Percentiles rank a stretch among this genome's conserved stretches.
Evolutionary conservation across 2,329 filamentous ascomycete species (phyloP).

Genomic region (Capronia epimyces): DNA sequence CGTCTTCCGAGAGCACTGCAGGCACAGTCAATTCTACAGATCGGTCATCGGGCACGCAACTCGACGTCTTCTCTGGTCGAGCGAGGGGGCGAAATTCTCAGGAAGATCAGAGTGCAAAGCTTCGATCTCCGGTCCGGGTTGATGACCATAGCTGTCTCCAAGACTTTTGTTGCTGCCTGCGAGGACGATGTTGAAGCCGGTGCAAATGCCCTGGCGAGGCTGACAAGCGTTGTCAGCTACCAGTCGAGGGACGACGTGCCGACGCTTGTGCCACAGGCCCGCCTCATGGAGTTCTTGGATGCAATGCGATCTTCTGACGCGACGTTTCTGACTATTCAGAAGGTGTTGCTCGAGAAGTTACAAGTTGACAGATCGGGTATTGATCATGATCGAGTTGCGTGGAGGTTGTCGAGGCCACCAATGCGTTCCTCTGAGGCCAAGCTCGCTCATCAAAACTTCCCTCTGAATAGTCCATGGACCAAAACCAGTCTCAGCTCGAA

Average conservation of each 20-base stretch:
- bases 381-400: background rate
- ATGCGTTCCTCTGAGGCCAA: constrained; percentile 15
- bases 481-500: background rate
- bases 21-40: constrained; percentile 13
- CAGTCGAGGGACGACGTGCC: constrained; percentile 15
- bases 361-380: background rate
- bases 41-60: constrained; percentile 10
- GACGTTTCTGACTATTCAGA: constrained; percentile 10
- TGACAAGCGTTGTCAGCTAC: constrained; percentile 20
- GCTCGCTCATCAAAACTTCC: constrained; percentile 7
- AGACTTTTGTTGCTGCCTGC: constrained; percentile 6
- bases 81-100: constrained; percentile 8
- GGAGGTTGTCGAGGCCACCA: constrained; percentile 20
- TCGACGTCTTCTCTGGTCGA: constrained; percentile 3
- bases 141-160: constrained; percentile 13
- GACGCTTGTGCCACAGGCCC: constrained; percentile 14
- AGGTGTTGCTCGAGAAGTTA: constrained; percentile 10
- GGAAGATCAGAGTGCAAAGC: constrained; percentile 3
- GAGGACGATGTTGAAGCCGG: constrained; percentile 12
- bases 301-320: background rate
- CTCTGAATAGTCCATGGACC: too few relatives aligned
- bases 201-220: constrained; percentile 17
- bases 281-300: constrained; percentile 14
- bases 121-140: constrained; percentile 21
- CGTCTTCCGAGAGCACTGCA: constrained; percentile 65